Base-by-base conservation (phyloP, 2,329 filamentous ascomycete species). In the Alternaria hordeiaustralica region DNA sequence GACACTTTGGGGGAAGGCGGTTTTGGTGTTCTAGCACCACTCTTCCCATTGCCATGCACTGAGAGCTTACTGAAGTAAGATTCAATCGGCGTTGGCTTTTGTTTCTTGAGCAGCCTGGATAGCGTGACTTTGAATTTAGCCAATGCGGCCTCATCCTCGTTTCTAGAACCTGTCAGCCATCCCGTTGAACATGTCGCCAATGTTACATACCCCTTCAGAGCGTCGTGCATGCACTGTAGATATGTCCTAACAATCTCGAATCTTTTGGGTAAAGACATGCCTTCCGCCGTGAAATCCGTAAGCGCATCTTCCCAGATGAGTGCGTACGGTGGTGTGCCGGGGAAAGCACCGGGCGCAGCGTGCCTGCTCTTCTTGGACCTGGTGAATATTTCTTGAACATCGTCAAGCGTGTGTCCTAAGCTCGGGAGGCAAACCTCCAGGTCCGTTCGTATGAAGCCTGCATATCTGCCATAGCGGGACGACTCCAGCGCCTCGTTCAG, bases 261-360 rank as follows among this genome's bases (percentile, higher is more conserved):
- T 23, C 87, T 82, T 36, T 80, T 77, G 11, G 78, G 74, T 33
- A 89, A 73, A 9, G 81, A 75, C 51, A 82, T 82, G 5, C 83
- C 80, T 70, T 87, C 82, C 12, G 77, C 70, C 63, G 79, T 81
- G 66, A 87, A 83, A 54, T 82, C 81, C 12, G 78, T 71, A 63
- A 81, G 78, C 33, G 88, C 75, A 49, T 84, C 81, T 41, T 82
- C 75, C 87, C 87, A 89, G 26, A 84, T 82, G 26, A 81, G 77
- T 60, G 81, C 79, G 69, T 86, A 86, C 28, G 80, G 72, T 44
- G 80, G 76, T 46, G 75, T 79, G 26, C 79, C 78, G 33, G 77
- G 77, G 57, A 78, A 79, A 21, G 78, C 77, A 71, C 73, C 70
- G 63, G 78, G 78, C 53, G 70, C 67, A 30, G 63, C 46, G 58